A percentile compares a stretch with the other conserved stretches of the same genome.
Evolutionary conservation across 2,329 filamentous ascomycete species (phyloP).

Genomic region (Plenodomus lindquistii): DNA sequence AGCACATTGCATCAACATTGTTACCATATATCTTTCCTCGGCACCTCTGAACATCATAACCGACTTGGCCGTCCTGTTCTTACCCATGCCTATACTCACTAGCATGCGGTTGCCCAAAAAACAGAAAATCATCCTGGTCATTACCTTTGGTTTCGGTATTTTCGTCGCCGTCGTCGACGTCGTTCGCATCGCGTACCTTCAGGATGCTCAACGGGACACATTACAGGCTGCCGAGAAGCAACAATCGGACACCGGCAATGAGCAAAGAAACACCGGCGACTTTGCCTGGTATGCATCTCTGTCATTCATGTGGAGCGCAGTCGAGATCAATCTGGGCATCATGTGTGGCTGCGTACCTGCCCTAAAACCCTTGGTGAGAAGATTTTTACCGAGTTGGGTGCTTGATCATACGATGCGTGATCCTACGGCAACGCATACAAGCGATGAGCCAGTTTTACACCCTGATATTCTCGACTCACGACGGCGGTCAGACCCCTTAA

Average conservation of each 20-base stretch:
- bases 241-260: conserved; percentile 25
- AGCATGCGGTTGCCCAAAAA: conserved; percentile 81
- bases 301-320: conserved; percentile 90
- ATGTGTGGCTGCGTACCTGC: conserved; percentile 92
- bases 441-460: conserved; percentile 33
- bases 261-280: conserved; percentile 51
- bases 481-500: conserved; percentile 23
- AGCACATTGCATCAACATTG: conserved; percentile 63
- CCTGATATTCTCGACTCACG: conserved; percentile 27
- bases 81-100: conserved; percentile 80
- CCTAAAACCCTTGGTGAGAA: conserved; percentile 79
- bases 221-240: conserved; percentile 47
- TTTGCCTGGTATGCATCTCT: conserved; percentile 75
- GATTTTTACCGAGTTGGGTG: conserved; percentile 61
- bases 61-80: conserved; percentile 81
- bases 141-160: conserved; percentile 84
- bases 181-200: conserved; percentile 85
- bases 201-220: conserved; percentile 64
- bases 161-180: conserved; percentile 90
- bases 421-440: conserved; percentile 29
- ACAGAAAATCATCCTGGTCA: conserved; percentile 83
- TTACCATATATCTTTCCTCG: conserved; percentile 70
- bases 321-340: conserved; percentile 90
- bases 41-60: conserved; percentile 92
- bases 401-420: conserved; percentile 49